These are phyloP conservation scores for Brassica carinata DNA, from an alignment of 345 rosid species.

Conservation along the genomic window DNA sequence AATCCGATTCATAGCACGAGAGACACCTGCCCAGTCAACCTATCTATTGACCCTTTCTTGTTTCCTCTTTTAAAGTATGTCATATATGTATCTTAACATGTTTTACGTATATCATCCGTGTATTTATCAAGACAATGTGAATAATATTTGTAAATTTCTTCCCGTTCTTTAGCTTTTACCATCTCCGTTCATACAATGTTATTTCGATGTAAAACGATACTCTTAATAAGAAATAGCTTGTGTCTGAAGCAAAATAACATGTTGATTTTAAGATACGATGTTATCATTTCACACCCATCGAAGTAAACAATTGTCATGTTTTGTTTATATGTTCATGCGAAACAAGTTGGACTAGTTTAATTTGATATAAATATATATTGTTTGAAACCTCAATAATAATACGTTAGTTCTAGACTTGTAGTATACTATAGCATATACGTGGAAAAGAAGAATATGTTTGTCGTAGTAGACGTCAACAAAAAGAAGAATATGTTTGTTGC, in stretches of 20 bases:
- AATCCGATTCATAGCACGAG: conserved; percentile 38
- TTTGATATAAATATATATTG: background rate
- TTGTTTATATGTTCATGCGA: background rate
- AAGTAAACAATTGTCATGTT: background rate
- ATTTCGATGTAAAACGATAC: background rate
- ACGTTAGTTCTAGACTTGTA: conserved; percentile 5
- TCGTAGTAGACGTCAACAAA: background rate
- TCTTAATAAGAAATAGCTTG: background rate
- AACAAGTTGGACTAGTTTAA: background rate
- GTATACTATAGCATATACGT: background rate
- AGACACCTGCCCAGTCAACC: conserved; percentile 25
- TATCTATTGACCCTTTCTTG: conserved; percentile 32
- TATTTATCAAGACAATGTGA: background rate
- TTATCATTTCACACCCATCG: background rate
- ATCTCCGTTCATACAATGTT: background rate
- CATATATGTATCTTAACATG: background rate
- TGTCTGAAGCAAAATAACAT: background rate
- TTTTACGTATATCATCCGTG: background rate
- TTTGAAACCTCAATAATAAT: background rate
- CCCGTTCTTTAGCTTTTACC: background rate
- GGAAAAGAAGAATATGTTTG: background rate
- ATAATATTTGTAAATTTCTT: background rate
- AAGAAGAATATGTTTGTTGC: conserved; percentile 7
- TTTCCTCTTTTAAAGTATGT: conserved; percentile 27
- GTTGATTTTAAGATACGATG: background rate